These are phyloP conservation scores for Metarhizium anisopliae DNA, from an alignment of 2,329 filamentous ascomycete species.

Conservation along the genomic window DNA sequence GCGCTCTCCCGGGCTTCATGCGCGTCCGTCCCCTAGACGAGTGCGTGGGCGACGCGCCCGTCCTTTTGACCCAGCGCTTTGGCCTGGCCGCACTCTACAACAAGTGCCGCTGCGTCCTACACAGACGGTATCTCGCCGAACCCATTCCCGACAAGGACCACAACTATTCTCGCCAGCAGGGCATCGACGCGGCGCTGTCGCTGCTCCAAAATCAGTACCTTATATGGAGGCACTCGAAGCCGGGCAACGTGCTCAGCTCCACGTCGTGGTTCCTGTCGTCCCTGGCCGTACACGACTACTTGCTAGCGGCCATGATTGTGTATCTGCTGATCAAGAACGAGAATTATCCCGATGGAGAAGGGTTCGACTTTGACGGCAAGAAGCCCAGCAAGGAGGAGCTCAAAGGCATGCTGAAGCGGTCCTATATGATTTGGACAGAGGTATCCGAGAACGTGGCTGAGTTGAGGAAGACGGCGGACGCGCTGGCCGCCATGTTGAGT, in stretches of 20 bases:
- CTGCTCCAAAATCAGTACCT: constrained; percentile 38
- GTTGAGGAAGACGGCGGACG: constrained; percentile 35
- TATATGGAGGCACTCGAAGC: constrained; percentile 39
- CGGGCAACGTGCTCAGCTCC: constrained; percentile 42
- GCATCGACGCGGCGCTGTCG: constrained; percentile 38
- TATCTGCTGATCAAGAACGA: constrained; percentile 42
- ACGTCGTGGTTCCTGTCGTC: constrained; percentile 50
- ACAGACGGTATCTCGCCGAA: constrained; percentile 43
- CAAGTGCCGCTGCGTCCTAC: constrained; percentile 46
- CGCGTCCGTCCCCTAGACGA: constrained; percentile 31
- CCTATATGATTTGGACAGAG: constrained; percentile 34
- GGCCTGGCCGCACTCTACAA: constrained; percentile 43
- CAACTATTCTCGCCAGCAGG: constrained; percentile 41
- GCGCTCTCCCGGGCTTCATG: constrained; percentile 37
- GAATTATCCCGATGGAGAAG: constrained; percentile 26
- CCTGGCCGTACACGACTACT: constrained; percentile 50
- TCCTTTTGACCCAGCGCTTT: constrained; percentile 42
- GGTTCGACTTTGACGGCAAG: constrained; percentile 22
- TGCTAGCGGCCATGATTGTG: constrained; percentile 52
- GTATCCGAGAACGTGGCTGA: constrained; percentile 28
- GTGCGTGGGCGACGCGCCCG: constrained; percentile 37
- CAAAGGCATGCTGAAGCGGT: constrained; percentile 29
- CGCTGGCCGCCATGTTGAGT: constrained; percentile 35
- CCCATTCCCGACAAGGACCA: constrained; percentile 32
- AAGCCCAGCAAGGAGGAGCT: constrained; percentile 28